These are phyloP conservation scores for Pholiota microspora DNA, from an alignment of 768 basidiomycete genomes.

Conservation along the genomic window DNA sequence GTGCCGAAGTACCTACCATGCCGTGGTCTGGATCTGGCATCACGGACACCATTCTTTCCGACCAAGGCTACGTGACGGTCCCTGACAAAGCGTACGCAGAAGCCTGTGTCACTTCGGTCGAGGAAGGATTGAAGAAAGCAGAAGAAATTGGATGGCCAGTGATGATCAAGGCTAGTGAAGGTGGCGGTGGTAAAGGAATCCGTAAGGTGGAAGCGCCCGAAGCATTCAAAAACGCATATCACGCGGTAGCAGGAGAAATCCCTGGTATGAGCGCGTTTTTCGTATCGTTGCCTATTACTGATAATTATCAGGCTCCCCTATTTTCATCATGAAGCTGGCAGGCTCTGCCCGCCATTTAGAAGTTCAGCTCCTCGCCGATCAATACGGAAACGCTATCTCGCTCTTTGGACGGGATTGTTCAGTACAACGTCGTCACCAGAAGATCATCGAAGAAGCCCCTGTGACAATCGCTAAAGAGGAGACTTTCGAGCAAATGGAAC, in stretches of 20 bases:
- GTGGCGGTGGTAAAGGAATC: slow-evolving; percentile 99
- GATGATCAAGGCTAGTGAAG: slow-evolving; percentile 99
- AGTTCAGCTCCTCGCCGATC: slow-evolving; percentile 97
- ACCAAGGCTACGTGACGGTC: slow-evolving; percentile 91
- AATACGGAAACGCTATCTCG: slow-evolving; percentile 99
- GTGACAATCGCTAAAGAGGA: slow-evolving; percentile 94
- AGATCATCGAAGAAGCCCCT: slow-evolving; percentile 99
- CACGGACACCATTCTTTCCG: slow-evolving; percentile 78
- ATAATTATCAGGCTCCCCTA: slow-evolving; percentile 75
- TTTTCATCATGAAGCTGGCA: slow-evolving; percentile 99
- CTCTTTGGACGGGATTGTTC: slow-evolving; percentile 99
- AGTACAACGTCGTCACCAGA: slow-evolving; percentile 98
- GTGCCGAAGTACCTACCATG: slow-evolving; percentile 96
- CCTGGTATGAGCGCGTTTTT: slow-evolving; percentile 60
- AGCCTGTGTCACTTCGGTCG: slow-evolving; percentile 87
- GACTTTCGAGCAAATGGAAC: slow-evolving; percentile 97
- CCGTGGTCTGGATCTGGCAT: slow-evolving; percentile 98
- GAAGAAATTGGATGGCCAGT: slow-evolving; percentile 93
- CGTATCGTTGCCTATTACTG: slow-evolving; percentile 8
- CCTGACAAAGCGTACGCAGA: slow-evolving; percentile 83
- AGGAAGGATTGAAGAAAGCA: slow-evolving; percentile 81
- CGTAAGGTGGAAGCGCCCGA: slow-evolving; percentile 87
- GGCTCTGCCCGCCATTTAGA: slow-evolving; percentile 97
- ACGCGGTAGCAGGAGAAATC: slow-evolving; percentile 93
- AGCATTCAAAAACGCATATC: slow-evolving; percentile 90